Evolutionary conservation across 176 grass and related monocot species (phyloP).

Genomic region (Oryza coarctata): DNA sequence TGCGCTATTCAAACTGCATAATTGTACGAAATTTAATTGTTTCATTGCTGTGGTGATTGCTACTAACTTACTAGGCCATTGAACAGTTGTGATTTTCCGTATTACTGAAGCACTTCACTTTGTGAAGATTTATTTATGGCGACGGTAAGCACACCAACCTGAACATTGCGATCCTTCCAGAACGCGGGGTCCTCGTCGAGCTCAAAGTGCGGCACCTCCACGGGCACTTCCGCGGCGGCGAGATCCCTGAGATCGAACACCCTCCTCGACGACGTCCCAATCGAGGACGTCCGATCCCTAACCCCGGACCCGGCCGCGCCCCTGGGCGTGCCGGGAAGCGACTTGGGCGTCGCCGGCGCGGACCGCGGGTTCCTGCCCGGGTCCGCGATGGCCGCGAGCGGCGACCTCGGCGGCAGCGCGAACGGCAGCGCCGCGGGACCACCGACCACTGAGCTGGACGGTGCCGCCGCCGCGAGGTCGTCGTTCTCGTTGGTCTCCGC

Average conservation of each 20-base stretch:
- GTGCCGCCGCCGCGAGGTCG: constrained; percentile 32
- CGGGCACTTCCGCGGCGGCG: constrained; percentile 38
- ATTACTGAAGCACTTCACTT: not conserved
- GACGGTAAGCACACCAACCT: constrained; percentile 40
- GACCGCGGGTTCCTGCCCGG: constrained; percentile 58
- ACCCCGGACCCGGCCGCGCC: constrained; percentile 24
- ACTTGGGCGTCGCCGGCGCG: constrained; percentile 62
- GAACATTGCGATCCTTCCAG: constrained; percentile 92
- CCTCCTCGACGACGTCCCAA: constrained; percentile 42
- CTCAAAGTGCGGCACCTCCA: constrained; percentile 70
- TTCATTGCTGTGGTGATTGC: not conserved
- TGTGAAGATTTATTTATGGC: not conserved
- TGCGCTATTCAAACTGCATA: no score
- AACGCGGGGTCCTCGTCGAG: constrained; percentile 86
- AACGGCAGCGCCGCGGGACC: constrained; percentile 3
- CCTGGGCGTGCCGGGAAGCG: constrained; percentile 46
- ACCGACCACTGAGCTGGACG: constrained; percentile 10
- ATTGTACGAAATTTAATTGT: no score
- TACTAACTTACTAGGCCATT: not conserved
- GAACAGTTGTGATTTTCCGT: not conserved
- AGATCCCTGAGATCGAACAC: constrained; percentile 43
- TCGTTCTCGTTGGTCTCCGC: constrained; percentile 70
- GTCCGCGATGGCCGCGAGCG: constrained; percentile 71
- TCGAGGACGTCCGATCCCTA: constrained; percentile 56
- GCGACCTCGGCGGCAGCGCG: constrained; percentile 58